Percentiles rank a stretch among this genome's conserved stretches.
phyloP scores from a whole-genome alignment of 306 rosid genomes.

The Inga laurina region DNA sequence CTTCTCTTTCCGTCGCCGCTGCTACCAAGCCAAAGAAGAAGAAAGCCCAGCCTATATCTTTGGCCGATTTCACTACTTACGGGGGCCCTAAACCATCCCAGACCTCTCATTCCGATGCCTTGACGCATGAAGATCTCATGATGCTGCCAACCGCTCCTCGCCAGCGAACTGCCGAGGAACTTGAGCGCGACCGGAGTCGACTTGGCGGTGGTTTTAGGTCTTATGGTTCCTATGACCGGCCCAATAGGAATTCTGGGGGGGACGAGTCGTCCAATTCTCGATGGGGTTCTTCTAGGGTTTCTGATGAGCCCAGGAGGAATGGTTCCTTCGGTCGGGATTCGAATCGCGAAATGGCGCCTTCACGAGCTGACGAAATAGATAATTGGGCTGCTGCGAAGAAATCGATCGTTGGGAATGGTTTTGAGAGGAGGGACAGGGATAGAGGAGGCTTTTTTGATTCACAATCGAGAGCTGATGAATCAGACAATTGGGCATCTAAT shows the following conservation, averaged over 20 bases:
- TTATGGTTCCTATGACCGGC: constrained; percentile 43
- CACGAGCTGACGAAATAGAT: constrained; percentile 87
- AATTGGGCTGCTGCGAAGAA: constrained; percentile 86
- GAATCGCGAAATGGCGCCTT: constrained; percentile 57
- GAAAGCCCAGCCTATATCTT: constrained; percentile 63
- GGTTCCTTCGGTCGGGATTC: constrained; percentile 56
- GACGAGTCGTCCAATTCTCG: constrained; percentile 66
- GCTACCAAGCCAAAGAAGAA: constrained; percentile 82
- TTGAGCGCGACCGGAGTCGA: constrained; percentile 52
- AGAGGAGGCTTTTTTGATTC: constrained; percentile 75
- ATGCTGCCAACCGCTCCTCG: constrained; percentile 86
- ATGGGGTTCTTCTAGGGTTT: constrained; percentile 78
- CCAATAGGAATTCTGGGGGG: constrained; percentile 35
- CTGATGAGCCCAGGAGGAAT: constrained; percentile 56
- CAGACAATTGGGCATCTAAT: constrained; percentile 77
- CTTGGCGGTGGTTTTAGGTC: constrained; percentile 70
- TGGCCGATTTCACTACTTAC: constrained; percentile 64
- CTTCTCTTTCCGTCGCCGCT: constrained; percentile 86
- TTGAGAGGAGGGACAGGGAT: constrained; percentile 52
- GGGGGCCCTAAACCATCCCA: constrained; percentile 45
- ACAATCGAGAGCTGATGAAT: constrained; percentile 87
- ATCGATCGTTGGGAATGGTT: constrained; percentile 55
- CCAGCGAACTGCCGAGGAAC: constrained; percentile 83
- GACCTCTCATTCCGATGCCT: constrained; percentile 26
- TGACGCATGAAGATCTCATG: constrained; percentile 53